Conservation (phyloP, 1,284 basidiomycete species). For the Pascua guehoae region DNA sequence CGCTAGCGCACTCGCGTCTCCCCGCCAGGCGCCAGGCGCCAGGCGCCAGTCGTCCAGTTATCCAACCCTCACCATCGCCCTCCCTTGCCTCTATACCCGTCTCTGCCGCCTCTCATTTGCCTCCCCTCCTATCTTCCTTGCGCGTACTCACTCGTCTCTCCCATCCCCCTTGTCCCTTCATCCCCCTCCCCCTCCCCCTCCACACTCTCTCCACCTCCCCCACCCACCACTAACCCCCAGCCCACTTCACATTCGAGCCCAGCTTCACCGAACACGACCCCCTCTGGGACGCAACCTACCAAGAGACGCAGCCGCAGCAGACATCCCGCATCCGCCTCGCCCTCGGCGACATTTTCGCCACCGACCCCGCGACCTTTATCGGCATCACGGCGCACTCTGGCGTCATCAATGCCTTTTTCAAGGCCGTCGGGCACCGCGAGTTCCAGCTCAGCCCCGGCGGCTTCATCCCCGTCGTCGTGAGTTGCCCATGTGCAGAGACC, state of each 20-base stretch:
- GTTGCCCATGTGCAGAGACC: conserved; percentile 2
- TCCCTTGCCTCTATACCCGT: too few species aligned
- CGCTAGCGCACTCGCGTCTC: too few species aligned
- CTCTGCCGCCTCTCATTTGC: too few species aligned
- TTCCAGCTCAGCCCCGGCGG: conserved; percentile 33
- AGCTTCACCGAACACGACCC: conserved; percentile 41
- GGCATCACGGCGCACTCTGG: conserved; percentile 45
- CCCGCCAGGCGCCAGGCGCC: too few species aligned
- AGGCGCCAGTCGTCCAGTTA: too few species aligned
- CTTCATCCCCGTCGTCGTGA: conserved; percentile 25
- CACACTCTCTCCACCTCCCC: not conserved
- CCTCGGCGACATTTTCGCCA: conserved; percentile 40
- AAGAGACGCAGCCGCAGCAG: conserved; percentile 31
- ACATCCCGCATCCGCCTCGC: conserved; percentile 26
- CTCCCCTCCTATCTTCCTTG: too few species aligned
- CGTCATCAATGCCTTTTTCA: conserved; percentile 37
- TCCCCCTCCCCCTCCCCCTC: too few species aligned
- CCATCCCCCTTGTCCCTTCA: too few species aligned
- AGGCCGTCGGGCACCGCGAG: conserved; percentile 25
- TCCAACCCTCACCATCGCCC: too few species aligned
- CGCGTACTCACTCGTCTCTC: too few species aligned
- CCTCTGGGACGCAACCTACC: conserved; percentile 32
- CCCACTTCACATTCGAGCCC: conserved; percentile 32
- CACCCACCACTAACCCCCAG: conserved; percentile 5
- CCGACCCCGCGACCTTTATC: conserved; percentile 31